Evolutionary conservation across 495 filamentous ascomycete species (phyloP), one percentile per base, ranked within the genome.

Genomic region (Aspergillus carlsbadensis): DNA sequence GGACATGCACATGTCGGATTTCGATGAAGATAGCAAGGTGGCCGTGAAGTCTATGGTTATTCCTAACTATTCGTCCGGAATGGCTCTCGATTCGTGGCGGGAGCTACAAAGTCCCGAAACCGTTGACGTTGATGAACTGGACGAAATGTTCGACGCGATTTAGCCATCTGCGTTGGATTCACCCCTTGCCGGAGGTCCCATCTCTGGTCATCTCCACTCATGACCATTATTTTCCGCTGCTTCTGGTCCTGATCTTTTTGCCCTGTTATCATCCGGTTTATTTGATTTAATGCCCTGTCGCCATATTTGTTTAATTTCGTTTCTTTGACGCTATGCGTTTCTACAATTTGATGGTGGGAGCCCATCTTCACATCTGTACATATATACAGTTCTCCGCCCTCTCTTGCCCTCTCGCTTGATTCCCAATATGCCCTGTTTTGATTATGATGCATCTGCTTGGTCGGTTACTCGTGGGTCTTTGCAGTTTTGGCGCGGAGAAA

Each of bases 41-140:
- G 70, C 65, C 14, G 60, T 78, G 53, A 65, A 66, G 11, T 66
- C 73, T 31, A 66, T 78, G 54, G 71, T 82, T 49, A 22, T 70
- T 10, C 63, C 84, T 34, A 81, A 84, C 53, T 59, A 68, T 56
- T 60, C 69, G 18, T 42, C 64, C 14, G 75, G 74, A 47, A 65
- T 68, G 45, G 51, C 60, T 17, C 67, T 77, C 49, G 73, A 74
- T 52, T 78, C 76, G 20, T 77, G 73, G 73, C 65, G 86, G 72
- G 88, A 91, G 59, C 76, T 89, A 59, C 80, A 85, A 56, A 93
- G 87, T 69, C 92, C 91, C 0, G 94, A 98, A 72, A 90, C 83
- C 50, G 84, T 98, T 47, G 90, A 91, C 71, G 80, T 98, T 33
- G 89, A 95, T 42, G 94, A 98, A 78, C 81, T 98, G 2, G 94